Base-by-base conservation (phyloP, 2,329 filamentous ascomycete genomes). In the Whalleya microplaca region DNA sequence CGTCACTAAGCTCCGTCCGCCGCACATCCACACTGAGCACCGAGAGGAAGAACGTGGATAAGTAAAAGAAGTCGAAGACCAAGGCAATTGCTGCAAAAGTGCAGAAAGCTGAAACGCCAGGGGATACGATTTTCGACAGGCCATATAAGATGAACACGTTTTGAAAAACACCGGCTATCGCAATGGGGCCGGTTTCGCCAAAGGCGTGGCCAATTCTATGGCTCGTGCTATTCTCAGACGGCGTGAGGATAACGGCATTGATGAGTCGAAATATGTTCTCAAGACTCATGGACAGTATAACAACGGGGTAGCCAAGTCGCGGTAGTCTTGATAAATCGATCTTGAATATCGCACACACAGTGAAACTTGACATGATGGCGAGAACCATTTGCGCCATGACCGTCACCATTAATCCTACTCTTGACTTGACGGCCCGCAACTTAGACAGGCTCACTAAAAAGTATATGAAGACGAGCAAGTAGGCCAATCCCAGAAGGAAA, bases 181-280 rank as follows among this genome's bases (percentile, higher is more conserved):
- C 88, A 45, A 91, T 76, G 62, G 89, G 86, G 0, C 87, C 86
- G 3, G 90, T 89, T 63, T 90, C 81, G 10, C 89, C 90, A 61
- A 93, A 84, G 1, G 90, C 90, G 59, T 89, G 82, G 1, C 88
- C 87, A 41, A 94, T 88, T 46, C 90, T 83, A 54, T 80, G 81
- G 53, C 86, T 85, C 3, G 88, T 89, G 56, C 80, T 84, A 70
- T 88, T 83, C 61, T 90, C 85, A 0, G 87, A 78, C 0, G 88
- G 86, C 0, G 88, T 91, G 53, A 87, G 78, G 32, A 93, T 85
- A 41, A 93, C 88, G 6, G 88, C 86, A 67, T 92, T 92, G 71
- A 93, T 91, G 37, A 93, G 77, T 18, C 89, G 81, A 66, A 92
- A 89, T 61, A 91, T 89, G 65, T 93, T 92, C 66, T 92, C 90